Evolutionary conservation across 306 rosid species (phyloP), one percentile per base, ranked within the genome.

Genomic region (Bauhinia variegata): DNA sequence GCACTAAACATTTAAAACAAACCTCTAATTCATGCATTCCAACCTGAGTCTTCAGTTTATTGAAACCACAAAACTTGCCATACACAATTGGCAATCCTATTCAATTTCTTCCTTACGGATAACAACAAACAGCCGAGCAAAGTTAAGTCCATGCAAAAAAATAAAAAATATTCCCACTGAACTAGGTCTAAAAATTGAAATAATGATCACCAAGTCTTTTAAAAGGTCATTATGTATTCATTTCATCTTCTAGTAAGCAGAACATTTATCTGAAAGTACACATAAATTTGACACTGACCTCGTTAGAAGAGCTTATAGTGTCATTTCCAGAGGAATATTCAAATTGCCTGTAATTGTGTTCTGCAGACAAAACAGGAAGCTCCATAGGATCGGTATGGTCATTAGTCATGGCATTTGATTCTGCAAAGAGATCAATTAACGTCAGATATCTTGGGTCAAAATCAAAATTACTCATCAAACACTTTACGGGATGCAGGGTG

Each of bases 211-310:
- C 6, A 19, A 12, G 37, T 42, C 60, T 17, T 17, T 2, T 16
- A 50, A 57, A 12, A 17, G 39, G 31, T 68, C 41, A 43, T 32
- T 64, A 43, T 50, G 19, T 19, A 46, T 55, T 55, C 67, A 75
- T 7, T 37, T 50, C 57, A 63, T 49, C 36, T 63, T 65, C 30
- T 39, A 55, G 11, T 54, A 16, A 33, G 62, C 36, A 57, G n/a
- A 73, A 52, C 38, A 42, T 23, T 30, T 31, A 54, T 32, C 10
- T 63, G 14, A 34, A 49, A 48, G 50, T 43, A 32, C 17, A 52
- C 18, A 36, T 37, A 59, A 61, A 51, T 41, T 54, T 56, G 28
- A 17, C 47, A 7, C 46, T 64, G 7, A 88, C 92, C 89, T 79
- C 84, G 39, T 67, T 61, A 59, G 88, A 71, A 54, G 78, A 73